These are phyloP conservation scores for Phytophthora macrochlamydospora DNA, from an alignment of 352 stramenopile genomes.

Conservation along the genomic window DNA sequence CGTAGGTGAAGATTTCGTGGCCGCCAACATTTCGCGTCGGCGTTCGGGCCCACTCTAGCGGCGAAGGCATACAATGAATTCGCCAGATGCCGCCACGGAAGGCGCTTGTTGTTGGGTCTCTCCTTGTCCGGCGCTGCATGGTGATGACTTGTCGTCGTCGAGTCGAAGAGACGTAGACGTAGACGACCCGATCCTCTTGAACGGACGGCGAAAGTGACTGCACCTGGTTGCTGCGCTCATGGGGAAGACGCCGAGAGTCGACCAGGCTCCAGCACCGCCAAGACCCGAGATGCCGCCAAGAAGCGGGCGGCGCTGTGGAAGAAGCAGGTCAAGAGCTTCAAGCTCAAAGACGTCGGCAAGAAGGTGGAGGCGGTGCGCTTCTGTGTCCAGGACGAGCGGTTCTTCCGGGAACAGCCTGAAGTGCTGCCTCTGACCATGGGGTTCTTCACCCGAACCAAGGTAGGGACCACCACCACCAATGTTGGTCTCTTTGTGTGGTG, in stretches of 20 bases:
- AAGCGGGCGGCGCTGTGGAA: slow-evolving; percentile 51
- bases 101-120: no score
- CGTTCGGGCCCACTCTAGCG: no score
- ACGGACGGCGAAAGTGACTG: slow-evolving; percentile 6
- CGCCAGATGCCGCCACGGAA: no score
- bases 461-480: slow-evolving; percentile 28
- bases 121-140: no score
- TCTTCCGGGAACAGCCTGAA: slow-evolving; percentile 61
- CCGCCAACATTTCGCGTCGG: no score
- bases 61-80: no score
- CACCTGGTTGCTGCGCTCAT: no score
- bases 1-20: no score
- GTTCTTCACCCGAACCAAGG: slow-evolving; percentile 60
- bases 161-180: neutral
- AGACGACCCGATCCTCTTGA: slow-evolving; percentile 19
- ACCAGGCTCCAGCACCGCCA: slow-evolving; percentile 22
- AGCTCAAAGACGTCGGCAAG: slow-evolving; percentile 68
- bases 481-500: no score
- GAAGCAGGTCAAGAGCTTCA: slow-evolving; percentile 65
- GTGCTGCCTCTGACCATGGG: slow-evolving; percentile 56
- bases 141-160: no score
- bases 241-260: slow-evolving; percentile 24
- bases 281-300: slow-evolving; percentile 32
- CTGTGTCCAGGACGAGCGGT: slow-evolving; percentile 54
- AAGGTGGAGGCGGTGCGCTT: slow-evolving; percentile 64